Base-by-base conservation (phyloP, 805 yeast genomes). In the Candida nemodendra region DNA sequence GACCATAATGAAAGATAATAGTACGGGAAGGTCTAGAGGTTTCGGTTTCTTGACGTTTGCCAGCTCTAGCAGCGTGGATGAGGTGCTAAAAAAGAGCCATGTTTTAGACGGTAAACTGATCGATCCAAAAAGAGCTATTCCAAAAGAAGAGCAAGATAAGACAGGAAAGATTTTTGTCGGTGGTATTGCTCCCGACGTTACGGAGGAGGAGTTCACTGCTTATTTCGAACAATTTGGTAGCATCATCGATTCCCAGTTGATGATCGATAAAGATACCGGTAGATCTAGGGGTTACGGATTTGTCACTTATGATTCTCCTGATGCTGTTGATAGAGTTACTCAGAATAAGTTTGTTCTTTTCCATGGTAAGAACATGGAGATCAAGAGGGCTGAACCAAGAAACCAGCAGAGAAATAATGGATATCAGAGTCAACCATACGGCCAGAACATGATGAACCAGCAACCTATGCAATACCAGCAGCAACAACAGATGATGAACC, bases 141-240 rank as follows among this genome's bases (percentile, higher is more conserved):
- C 98, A 24, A 84, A 87, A 61, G 97, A 91, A 59, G 97, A 91
- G 62, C 99, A 91, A 64, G 96, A 90, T 59, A 86, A 85, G 60
- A 88, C 96, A 13, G 96, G 97, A 51, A 91, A 91, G 68, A 90
- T 91, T 50, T 91, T 91, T 57, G 97, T 91, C 27, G 99, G 99
- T 49, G 99, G 99, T 50, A 84, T 91, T 44, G 90, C 95, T 37
- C 86, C 95, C 15, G 91, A 87, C 57, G 96, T 90, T 36, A 88
- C 89, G 46, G 96, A 95, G 52, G 77, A 77, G 48, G 97, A 90
- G 48, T 93, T 91, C 64, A 83, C 82, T 60, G 81, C 76, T 34
- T 89, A 85, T 62, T 91, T 91, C 57, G 77, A 85, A 39, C 83
- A 83, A 64, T 91, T 82, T 63, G 98, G 97, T 51, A 78, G 79